Conservation (phyloP, 2,329 filamentous ascomycete species). For the Scleromitrula shiraiana region DNA sequence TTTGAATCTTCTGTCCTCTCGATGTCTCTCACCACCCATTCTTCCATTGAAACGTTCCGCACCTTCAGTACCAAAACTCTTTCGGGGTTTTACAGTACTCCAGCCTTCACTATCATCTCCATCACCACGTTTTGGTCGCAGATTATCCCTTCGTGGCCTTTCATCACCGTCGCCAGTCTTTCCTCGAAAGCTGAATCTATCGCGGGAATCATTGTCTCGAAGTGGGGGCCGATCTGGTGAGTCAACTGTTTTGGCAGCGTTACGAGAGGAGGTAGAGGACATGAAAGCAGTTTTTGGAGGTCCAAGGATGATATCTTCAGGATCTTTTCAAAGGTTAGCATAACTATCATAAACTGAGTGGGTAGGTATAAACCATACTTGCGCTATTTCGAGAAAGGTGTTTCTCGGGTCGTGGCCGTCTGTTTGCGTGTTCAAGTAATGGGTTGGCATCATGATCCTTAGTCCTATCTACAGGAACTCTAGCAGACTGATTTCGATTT, state of each 20-base stretch:
- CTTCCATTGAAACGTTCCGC: constrained; percentile 62
- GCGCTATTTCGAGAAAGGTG: constrained; percentile 48
- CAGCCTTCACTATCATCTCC: constrained; percentile 62
- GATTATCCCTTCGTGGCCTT: constrained; percentile 37
- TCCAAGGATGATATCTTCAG: constrained; percentile 78
- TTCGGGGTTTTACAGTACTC: constrained; percentile 66
- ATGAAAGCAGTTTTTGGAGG: constrained; percentile 78
- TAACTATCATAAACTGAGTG: constrained; percentile 14
- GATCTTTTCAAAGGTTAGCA: constrained; percentile 36
- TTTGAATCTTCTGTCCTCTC: constrained; percentile 32
- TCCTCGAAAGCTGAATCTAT: constrained; percentile 53
- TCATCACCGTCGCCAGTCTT: constrained; percentile 46
- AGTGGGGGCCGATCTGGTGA: constrained; percentile 37
- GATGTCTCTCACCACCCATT: constrained; percentile 46
- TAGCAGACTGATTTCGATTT: constrained; percentile 25
- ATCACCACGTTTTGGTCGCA: constrained; percentile 44
- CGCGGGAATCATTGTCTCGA: constrained; percentile 44
- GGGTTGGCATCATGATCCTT: constrained; percentile 26
- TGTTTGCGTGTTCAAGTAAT: constrained; percentile 32
- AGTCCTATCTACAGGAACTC: constrained; percentile 43
- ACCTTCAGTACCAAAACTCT: constrained; percentile 65
- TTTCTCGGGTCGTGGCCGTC: constrained; percentile 38
- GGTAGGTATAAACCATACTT: constrained; percentile 38
- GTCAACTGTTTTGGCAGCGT: constrained; percentile 32
- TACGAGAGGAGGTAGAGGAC: constrained; percentile 57